These are phyloP conservation scores for Cladorrhinum sp. DNA, from an alignment of 2,329 filamentous ascomycete genomes.

Conservation along the genomic window DNA sequence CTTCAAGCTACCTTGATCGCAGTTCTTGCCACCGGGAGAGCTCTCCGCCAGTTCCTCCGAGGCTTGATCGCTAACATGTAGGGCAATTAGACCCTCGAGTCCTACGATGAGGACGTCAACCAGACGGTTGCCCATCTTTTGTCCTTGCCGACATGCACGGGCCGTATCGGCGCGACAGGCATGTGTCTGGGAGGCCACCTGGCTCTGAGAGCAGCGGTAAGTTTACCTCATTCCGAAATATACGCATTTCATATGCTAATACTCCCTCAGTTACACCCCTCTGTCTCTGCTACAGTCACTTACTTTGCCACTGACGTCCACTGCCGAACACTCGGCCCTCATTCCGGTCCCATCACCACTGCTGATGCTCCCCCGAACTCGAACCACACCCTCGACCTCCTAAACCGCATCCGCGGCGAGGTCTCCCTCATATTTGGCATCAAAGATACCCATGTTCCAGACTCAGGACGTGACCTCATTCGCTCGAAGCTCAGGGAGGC, in stretches of 20 bases:
- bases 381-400: conserved; percentile 51
- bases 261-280: conserved; percentile 60
- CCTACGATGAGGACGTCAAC: conserved; percentile 78
- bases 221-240: too few species aligned
- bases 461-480: conserved; percentile 78
- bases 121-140: conserved; percentile 68
- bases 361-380: conserved; percentile 37
- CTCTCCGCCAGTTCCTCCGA: neutral
- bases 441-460: conserved; percentile 84
- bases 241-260: too few species aligned
- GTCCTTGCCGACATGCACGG: conserved; percentile 73
- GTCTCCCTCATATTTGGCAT: conserved; percentile 88
- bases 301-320: conserved; percentile 96
- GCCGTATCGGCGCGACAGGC: conserved; percentile 72
- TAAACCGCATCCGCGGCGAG: conserved; percentile 71
- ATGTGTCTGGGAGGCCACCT: conserved; percentile 96
- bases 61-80: neutral
- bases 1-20: neutral
- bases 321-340: conserved; percentile 67
- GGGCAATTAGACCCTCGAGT: conserved; percentile 63
- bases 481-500: conserved; percentile 75
- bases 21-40: neutral
- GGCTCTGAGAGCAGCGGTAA: conserved; percentile 57
- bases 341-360: conserved; percentile 47
- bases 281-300: conserved; percentile 73